A percentile compares a stretch with the other conserved stretches of the same genome.
Evolutionary conservation across 257 asterid species (phyloP).

Genomic region (Capsicum pubescens): DNA sequence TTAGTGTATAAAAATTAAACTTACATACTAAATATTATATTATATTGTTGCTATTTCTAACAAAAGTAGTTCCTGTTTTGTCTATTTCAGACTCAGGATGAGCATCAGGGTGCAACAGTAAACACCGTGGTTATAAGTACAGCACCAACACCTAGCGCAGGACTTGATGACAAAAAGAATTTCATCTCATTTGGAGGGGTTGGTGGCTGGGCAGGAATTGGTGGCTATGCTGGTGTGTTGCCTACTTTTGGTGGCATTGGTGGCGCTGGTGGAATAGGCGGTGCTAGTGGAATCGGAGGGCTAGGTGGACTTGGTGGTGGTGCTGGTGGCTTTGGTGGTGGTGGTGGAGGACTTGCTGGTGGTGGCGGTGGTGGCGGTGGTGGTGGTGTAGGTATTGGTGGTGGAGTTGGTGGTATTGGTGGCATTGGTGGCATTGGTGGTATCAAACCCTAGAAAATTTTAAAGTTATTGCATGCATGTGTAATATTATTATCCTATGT

Average conservation of each 20-base stretch:
- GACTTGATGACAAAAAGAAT: conserved; percentile 59
- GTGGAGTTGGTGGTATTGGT: conserved; percentile 44
- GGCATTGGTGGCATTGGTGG: conserved; percentile 37
- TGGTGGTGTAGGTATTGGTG: conserved; percentile 40
- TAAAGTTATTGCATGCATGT: neutral
- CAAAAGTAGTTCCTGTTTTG: neutral
- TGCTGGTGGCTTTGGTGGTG: conserved; percentile 44
- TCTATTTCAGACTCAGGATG: neutral
- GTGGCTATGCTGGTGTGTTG: conserved; percentile 39
- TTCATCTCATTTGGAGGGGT: conserved; percentile 62
- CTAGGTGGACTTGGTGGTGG: conserved; percentile 42
- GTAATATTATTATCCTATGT: neutral
- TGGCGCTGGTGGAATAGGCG: conserved; percentile 49
- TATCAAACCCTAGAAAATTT: conserved; percentile 31
- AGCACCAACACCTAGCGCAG: conserved; percentile 42
- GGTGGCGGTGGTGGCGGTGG: conserved; percentile 53
- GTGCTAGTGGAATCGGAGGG: conserved; percentile 52
- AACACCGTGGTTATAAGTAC: conserved; percentile 32
- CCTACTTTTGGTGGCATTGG: conserved; percentile 44
- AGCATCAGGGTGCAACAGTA: conserved; percentile 31
- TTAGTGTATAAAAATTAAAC: neutral
- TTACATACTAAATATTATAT: neutral
- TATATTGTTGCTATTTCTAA: neutral
- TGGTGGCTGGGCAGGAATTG: conserved; percentile 62
- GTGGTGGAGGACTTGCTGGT: conserved; percentile 34